These are phyloP conservation scores for Silene coronaria DNA, from an alignment of 179 eudicot genomes.

Conservation along the genomic window DNA sequence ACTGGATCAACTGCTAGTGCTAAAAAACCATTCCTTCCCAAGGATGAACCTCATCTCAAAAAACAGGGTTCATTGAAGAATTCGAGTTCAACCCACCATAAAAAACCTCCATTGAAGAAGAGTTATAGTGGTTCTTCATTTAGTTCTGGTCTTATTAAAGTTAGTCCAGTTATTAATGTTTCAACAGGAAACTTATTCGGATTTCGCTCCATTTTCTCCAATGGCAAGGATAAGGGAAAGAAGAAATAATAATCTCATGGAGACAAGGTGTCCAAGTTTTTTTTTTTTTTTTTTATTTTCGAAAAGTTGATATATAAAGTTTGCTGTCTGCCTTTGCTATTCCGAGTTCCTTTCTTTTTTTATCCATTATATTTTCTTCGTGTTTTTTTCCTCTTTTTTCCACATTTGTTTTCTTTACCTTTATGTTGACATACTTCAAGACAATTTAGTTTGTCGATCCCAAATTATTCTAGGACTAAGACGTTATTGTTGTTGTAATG, in stretches of 20 bases:
- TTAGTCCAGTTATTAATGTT: constrained; percentile 32
- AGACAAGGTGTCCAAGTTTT: background rate
- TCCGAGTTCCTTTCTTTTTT: background rate
- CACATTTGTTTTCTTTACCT: background rate
- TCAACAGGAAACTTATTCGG: constrained; percentile 29
- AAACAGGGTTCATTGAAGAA: constrained; percentile 25
- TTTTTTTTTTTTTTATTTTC: background rate
- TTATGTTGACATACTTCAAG: background rate
- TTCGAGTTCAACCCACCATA: constrained; percentile 18
- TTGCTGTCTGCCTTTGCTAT: constrained; percentile 4
- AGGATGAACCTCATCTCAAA: constrained; percentile 21
- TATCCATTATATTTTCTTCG: background rate
- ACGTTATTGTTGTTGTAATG: background rate
- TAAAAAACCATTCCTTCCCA: constrained; percentile 28
- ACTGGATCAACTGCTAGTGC: constrained; percentile 31
- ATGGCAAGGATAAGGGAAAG: constrained; percentile 26
- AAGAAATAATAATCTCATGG: constrained; percentile 24
- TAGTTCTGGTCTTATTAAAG: constrained; percentile 28
- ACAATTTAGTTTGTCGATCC: background rate
- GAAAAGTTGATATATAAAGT: background rate
- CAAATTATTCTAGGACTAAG: background rate
- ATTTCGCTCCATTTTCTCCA: constrained; percentile 28
- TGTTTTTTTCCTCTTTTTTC: background rate
- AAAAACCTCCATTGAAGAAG: constrained; percentile 35
- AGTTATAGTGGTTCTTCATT: constrained; percentile 31